A percentile compares a stretch with the other conserved stretches of the same genome.
phyloP scores from a whole-genome alignment of 345 rosid species.

The Brassica juncea region DNA sequence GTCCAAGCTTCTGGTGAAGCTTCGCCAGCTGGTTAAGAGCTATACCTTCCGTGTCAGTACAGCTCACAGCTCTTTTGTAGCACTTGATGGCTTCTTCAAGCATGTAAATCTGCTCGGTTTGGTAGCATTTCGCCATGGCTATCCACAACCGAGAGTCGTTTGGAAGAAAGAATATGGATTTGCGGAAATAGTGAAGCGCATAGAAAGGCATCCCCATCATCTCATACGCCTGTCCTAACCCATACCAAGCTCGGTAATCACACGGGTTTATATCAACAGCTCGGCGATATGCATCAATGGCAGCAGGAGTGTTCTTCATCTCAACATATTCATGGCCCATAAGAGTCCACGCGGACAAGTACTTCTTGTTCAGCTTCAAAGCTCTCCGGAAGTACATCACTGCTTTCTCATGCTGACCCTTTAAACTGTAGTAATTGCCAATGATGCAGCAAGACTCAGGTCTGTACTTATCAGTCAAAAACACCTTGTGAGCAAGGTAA shows the following conservation, averaged over 20 bases:
- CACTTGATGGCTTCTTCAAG: slow-evolving; percentile 94
- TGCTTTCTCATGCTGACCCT: slow-evolving; percentile 93
- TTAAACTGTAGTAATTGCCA: slow-evolving; percentile 95
- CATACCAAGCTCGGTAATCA: slow-evolving; percentile 98
- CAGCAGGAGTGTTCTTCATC: slow-evolving; percentile 96
- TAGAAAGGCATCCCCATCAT: slow-evolving; percentile 96
- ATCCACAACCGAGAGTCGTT: slow-evolving; percentile 94
- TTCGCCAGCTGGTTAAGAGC: slow-evolving; percentile 88
- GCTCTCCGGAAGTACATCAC: slow-evolving; percentile 94
- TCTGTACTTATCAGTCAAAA: slow-evolving; percentile 83
- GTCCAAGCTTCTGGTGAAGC: slow-evolving; percentile 68
- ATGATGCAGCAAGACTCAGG: slow-evolving; percentile 98
- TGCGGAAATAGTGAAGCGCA: slow-evolving; percentile 89
- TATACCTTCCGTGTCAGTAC: slow-evolving; percentile 89
- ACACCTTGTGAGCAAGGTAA: slow-evolving; percentile 88
- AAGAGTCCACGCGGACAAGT: slow-evolving; percentile 94
- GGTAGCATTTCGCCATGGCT: slow-evolving; percentile 96
- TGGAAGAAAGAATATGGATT: slow-evolving; percentile 87
- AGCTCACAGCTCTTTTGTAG: slow-evolving; percentile 78
- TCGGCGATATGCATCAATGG: slow-evolving; percentile 90
- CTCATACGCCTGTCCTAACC: slow-evolving; percentile 95
- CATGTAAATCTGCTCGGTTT: slow-evolving; percentile 83
- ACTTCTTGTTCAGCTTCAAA: slow-evolving; percentile 86
- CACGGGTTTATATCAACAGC: slow-evolving; percentile 91
- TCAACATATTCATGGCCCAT: slow-evolving; percentile 98